phyloP scores from a whole-genome alignment of 1,284 basidiomycete species.

The Trametes versicolor region DNA sequence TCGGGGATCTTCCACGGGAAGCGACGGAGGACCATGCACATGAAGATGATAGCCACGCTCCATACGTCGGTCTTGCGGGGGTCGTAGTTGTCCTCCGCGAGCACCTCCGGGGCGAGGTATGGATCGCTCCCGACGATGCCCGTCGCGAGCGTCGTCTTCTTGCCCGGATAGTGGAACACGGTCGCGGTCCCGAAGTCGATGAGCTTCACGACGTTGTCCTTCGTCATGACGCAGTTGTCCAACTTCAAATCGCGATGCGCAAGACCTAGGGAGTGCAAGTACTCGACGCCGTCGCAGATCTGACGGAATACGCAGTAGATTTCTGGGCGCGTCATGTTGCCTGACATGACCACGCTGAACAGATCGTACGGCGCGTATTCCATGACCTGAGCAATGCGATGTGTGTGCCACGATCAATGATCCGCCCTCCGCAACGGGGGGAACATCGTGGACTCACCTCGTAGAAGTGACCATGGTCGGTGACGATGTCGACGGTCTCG shows the following conservation, averaged over 20 bases:
- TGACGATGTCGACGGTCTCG: conserved; percentile 98
- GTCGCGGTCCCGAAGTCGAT: conserved; percentile 99
- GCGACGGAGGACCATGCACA: conserved; percentile 97
- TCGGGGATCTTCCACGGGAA: conserved; percentile 99
- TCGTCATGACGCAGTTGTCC: conserved; percentile 99
- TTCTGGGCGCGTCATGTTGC: conserved; percentile 97
- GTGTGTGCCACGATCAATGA: conserved; percentile 30
- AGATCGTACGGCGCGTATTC: conserved; percentile 99
- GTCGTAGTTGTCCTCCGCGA: conserved; percentile 85
- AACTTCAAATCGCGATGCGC: conserved; percentile 99
- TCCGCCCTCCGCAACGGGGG: conserved; percentile 5
- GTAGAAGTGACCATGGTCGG: conserved; percentile 97
- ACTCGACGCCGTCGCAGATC: conserved; percentile 98
- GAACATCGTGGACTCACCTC: conserved; percentile 68
- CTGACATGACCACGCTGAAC: conserved; percentile 99
- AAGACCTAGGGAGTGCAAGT: conserved; percentile 96
- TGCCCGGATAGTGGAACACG: conserved; percentile 98
- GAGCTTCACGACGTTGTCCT: conserved; percentile 94
- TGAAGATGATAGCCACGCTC: conserved; percentile 98
- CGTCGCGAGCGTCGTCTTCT: conserved; percentile 80
- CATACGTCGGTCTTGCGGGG: conserved; percentile 98
- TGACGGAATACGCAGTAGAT: conserved; percentile 99
- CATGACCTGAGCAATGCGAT: conserved; percentile 79
- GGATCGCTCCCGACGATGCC: conserved; percentile 98
- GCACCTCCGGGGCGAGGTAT: conserved; percentile 98